Evolutionary conservation across 164 flowering plant species (phyloP).

Genomic region (Tinospora cordifolia): DNA sequence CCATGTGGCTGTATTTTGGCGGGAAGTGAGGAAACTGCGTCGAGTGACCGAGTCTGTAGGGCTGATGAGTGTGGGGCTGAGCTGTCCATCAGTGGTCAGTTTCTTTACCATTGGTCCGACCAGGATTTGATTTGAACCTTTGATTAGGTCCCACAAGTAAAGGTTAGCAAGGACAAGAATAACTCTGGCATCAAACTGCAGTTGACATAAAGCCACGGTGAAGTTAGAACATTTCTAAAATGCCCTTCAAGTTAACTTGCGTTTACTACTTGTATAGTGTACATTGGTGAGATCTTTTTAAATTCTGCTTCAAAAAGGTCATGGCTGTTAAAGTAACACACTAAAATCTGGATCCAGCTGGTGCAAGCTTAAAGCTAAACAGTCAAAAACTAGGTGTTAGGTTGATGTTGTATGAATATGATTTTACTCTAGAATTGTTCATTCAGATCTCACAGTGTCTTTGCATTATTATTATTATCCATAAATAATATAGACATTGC

Average conservation of each 20-base stretch:
- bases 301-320: neutral
- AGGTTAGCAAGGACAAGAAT: neutral
- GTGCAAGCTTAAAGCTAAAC: too few relatives aligned
- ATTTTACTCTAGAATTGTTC: too few relatives aligned
- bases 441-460: too few relatives aligned
- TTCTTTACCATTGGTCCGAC: neutral
- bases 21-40: conserved; percentile 4
- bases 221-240: neutral
- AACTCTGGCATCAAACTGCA: neutral
- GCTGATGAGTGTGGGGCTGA: neutral
- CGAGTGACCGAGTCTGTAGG: neutral
- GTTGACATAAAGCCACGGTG: neutral
- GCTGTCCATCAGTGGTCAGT: neutral
- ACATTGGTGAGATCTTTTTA: neutral
- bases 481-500: too few relatives aligned
- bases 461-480: too few relatives aligned
- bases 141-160: conserved; percentile 1
- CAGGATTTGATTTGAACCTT: neutral
- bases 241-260: neutral
- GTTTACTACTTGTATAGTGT: neutral
- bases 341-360: too few relatives aligned
- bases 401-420: too few relatives aligned
- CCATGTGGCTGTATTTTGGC: neutral
- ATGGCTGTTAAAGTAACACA: neutral
- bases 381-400: too few relatives aligned